Evolutionary conservation across 2,329 filamentous ascomycete species (phyloP), one percentile per base, ranked within the genome.

Genomic region (Colletotrichum shisoi): DNA sequence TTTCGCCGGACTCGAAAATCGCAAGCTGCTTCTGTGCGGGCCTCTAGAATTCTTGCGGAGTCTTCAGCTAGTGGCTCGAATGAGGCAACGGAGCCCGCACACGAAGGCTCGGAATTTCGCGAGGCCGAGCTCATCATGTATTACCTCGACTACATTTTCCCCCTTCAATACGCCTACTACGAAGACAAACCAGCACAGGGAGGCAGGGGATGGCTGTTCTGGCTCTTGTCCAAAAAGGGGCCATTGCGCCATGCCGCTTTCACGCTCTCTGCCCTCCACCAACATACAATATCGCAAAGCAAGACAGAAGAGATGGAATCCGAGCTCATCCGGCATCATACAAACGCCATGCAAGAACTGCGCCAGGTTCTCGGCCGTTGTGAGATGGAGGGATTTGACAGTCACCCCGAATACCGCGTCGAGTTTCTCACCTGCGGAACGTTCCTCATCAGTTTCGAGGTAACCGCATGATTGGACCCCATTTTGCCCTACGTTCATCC

Each of bases 141-240:
- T 31, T 75, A 74, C 52, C 52, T 75, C 4, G 73, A 75, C 37
- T 73, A 74, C 34, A 73, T 75, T 15, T 74, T 75, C 37, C 73
- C 71, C 0, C 59, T 74, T 0, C 72, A 75, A 39, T 75, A 72
- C 39, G 69, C 72, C 0, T 74, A 72, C 40, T 74, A 75, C 12
- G 68, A 68, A 7, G 71, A 74, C n/a, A 70, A 70, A 0, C 71
- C 73, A 1, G 69, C 70, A 6, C 65, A 71, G 17, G 73, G 71
- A n/a, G 73, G 73, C 0, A 62, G 73, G 46, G 73, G 71, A 0
- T 74, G 73, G 73, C 62, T 75, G 1, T 73, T 73, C 42, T 74
- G 72, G 56, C 68, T 74, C 17, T 27, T 71, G 8, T 61, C 42
- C 3, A 64, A 57, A 52, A 70, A 68, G 4, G 70, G 72, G 0